phyloP scores from a whole-genome alignment of 768 basidiomycete genomes.

The Boletus reticulatus region DNA sequence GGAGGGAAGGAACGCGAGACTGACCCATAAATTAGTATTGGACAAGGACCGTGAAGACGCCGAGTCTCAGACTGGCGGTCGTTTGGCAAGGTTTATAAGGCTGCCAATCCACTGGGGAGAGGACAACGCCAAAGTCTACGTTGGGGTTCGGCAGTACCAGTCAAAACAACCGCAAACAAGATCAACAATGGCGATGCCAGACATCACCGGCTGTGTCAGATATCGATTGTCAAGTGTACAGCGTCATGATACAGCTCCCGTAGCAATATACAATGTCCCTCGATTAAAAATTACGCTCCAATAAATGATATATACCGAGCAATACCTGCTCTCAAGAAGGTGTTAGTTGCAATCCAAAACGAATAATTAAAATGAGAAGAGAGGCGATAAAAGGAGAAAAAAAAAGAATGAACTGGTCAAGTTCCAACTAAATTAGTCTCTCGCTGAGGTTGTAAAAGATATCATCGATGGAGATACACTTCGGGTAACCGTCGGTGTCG shows the following conservation, averaged over 20 bases:
- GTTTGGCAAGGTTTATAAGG: slow-evolving; percentile 30
- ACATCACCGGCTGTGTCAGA: not conserved
- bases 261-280: slow-evolving; percentile 14
- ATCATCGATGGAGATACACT: slow-evolving; percentile 17
- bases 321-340: slow-evolving; percentile 10
- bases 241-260: slow-evolving; percentile 21
- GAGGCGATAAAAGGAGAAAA: not conserved
- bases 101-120: slow-evolving; percentile 28
- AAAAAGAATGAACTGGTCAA: slow-evolving; percentile 3
- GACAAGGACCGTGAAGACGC: slow-evolving; percentile 29
- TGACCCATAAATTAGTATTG: slow-evolving; percentile 42
- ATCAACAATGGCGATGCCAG: not conserved
- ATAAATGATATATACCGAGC: slow-evolving; percentile 19
- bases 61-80: slow-evolving; percentile 28
- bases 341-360: slow-evolving; percentile 15
- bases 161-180: slow-evolving; percentile 26
- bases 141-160: slow-evolving; percentile 32
- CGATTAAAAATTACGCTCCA: slow-evolving; percentile 5
- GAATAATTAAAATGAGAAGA: slow-evolving; percentile 5
- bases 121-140: not conserved
- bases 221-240: slow-evolving; percentile 3
- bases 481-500: slow-evolving; percentile 11
- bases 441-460: slow-evolving; percentile 15
- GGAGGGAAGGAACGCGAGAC: slow-evolving; percentile 8
- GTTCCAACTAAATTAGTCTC: slow-evolving; percentile 20